A percentile compares a stretch with the other conserved stretches of the same genome.
Conservation (phyloP, 768 basidiomycete species). For the Agrocybe praecox region DNA sequence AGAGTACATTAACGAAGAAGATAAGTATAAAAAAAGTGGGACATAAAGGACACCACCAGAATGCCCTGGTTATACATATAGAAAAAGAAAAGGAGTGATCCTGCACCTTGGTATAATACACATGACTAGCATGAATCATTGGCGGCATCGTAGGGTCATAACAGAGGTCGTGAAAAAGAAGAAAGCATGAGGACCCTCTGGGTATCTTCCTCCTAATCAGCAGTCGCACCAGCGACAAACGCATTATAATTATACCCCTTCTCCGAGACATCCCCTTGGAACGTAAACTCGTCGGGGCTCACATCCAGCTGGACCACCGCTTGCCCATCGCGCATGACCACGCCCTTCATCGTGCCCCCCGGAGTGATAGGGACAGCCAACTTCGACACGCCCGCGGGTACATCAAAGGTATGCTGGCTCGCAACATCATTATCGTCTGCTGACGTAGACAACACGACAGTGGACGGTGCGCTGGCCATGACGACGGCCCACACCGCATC, state of each 20-base stretch:
- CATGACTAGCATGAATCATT: background rate
- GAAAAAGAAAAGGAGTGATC: background rate
- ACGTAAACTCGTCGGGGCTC: constrained; percentile 49
- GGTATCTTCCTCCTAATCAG: constrained; percentile 14
- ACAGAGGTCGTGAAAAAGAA: background rate
- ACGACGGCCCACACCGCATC: constrained; percentile 75
- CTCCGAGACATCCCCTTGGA: constrained; percentile 46
- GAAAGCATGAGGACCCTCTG: background rate
- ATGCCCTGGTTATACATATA: constrained; percentile 2
- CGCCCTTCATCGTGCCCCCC: constrained; percentile 52
- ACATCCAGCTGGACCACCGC: constrained; percentile 45
- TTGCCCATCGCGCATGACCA: constrained; percentile 49
- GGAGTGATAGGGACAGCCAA: constrained; percentile 57
- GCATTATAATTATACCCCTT: constrained; percentile 72
- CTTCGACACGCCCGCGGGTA: constrained; percentile 61
- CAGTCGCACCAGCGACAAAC: constrained; percentile 49
- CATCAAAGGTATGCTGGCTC: constrained; percentile 44
- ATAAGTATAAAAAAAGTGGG: constrained; percentile 4
- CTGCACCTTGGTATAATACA: no score
- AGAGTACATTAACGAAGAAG: background rate
- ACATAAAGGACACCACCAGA: constrained; percentile 5
- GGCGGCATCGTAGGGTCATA: background rate
- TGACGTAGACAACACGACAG: constrained; percentile 56
- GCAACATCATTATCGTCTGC: constrained; percentile 16
- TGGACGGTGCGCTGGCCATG: constrained; percentile 56